phyloP scores from a whole-genome alignment of 176 grass and related monocot genomes.

The Panicum miliaceum region DNA sequence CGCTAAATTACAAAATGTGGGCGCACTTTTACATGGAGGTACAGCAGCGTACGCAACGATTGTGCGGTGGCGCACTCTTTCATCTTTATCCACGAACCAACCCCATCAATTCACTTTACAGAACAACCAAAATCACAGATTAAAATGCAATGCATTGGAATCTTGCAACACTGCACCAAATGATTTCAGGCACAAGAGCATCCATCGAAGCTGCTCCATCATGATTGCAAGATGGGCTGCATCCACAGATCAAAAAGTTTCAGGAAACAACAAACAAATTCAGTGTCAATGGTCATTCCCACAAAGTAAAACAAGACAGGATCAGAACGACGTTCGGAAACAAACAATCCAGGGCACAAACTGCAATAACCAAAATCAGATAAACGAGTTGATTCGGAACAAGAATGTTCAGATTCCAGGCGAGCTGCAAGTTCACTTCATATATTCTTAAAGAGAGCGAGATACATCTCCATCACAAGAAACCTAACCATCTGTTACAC shows the following conservation, averaged over 20 bases:
- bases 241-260: not conserved
- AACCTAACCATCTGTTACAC: not conserved
- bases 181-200: not conserved
- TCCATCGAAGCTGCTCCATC: not conserved
- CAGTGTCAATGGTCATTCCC: not conserved
- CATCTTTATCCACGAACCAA: not conserved
- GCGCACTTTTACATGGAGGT: not conserved
- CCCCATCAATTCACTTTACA: not conserved
- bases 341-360: not conserved
- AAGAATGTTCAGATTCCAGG: not conserved
- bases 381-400: not conserved
- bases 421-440: slow-evolving; percentile 4
- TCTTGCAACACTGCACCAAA: not conserved
- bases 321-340: no score
- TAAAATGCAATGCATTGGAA: not conserved
- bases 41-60: not conserved
- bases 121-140: no score
- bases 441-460: not conserved
- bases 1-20: not conserved
- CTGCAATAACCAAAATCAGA: not conserved
- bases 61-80: not conserved
- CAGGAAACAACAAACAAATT: not conserved
- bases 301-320: not conserved
- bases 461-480: not conserved
- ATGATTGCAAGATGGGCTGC: not conserved